Base-by-base conservation (phyloP, 2,329 filamentous ascomycete species). In the Macrophomina pseudophaseolina region DNA sequence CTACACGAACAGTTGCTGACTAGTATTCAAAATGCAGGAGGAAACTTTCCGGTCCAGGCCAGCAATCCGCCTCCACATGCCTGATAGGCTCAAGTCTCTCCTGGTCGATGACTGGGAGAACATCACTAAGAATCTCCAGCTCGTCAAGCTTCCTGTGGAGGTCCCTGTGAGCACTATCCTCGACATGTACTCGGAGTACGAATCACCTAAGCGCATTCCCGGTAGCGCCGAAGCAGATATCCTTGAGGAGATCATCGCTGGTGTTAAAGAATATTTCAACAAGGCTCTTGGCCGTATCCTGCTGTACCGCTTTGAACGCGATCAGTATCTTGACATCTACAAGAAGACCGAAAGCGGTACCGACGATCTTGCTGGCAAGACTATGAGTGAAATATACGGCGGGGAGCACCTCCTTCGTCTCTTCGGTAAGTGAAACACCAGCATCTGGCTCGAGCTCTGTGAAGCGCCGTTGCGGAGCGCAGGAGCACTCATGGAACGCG, bases 81-180 rank as follows among this genome's bases (percentile, higher is more conserved):
- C 95, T 0, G 95, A 98, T 75, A 88, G 91, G 70, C 85, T 99
- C 71, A 97, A 98, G 82, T 92, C 91, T 16, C 86, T 97, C 69
- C 87, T 99, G 3, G 95, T 99, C 28, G 95, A 99, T 76, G 95
- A 99, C 78, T 99, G 95, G 95, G 95, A 99, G 79, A 97, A 97
- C 73, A 89, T 99, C 69, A 99, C 95, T 66, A 98, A 97, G 81
- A 95, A 96, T 76, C 88, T 93, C 72, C 92, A 94, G 75, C 88
- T 98, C 4, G 92, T 97, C 38, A 90, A 92, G 1, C 84, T 99
- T 16, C 95, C 95, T 0, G 90, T 93, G 54, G 83, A 85, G 33
- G 87, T 90, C 62, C 88, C 94, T 0, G 92, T 95, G 68, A 88
- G 86, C 70, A 82, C 87, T 70, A 92, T 99, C 68, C 82, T 99